Percentiles rank a stretch among this genome's conserved stretches.
Conservation (phyloP, 306 rosid species). For the Amphicarpaea edgeworthii region DNA sequence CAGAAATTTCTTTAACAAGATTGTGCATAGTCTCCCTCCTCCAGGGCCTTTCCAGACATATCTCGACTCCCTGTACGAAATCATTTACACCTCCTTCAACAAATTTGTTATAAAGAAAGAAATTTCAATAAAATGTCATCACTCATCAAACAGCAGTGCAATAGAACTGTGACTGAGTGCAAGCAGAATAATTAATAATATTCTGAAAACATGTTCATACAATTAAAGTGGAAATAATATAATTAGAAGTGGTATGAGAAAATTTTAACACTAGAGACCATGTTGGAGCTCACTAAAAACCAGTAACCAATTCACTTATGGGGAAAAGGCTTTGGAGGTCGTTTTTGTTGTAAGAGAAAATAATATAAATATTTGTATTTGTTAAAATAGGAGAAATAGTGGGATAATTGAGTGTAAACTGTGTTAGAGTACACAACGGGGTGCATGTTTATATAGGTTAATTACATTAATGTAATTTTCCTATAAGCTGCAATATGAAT, state of each 20-base stretch:
- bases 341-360: background rate
- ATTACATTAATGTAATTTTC: no score
- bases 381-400: no score
- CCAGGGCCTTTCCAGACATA: slow-evolving; percentile 91
- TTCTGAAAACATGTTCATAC: slow-evolving; percentile 1
- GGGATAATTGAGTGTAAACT: no score
- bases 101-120: slow-evolving; percentile 29
- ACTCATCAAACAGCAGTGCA: slow-evolving; percentile 10
- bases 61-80: slow-evolving; percentile 75
- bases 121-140: slow-evolving; percentile 43
- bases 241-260: slow-evolving; percentile 1
- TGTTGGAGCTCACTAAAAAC: background rate
- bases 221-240: background rate
- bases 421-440: no score
- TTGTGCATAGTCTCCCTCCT: slow-evolving; percentile 97
- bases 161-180: slow-evolving; percentile 18
- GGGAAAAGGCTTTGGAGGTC: background rate
- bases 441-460: no score
- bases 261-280: background rate
- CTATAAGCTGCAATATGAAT: no score
- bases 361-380: background rate
- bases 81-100: slow-evolving; percentile 44
- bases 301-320: background rate
- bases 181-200: slow-evolving; percentile 20
- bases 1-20: slow-evolving; percentile 87